phyloP scores from a whole-genome alignment of 805 yeast genomes.

The Wickerhamiella musiphila region DNA sequence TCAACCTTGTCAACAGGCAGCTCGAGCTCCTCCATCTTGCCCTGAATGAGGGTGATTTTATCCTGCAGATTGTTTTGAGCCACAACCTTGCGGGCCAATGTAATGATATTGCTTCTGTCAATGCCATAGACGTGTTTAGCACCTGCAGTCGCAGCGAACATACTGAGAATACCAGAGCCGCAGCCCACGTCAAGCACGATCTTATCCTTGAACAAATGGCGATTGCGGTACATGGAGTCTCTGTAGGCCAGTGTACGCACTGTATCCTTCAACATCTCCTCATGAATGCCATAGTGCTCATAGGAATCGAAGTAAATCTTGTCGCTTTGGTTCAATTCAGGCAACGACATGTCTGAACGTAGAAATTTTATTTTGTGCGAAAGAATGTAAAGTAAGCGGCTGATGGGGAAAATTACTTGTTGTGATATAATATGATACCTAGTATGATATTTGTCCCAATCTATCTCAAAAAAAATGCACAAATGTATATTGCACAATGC shows the following conservation, averaged over 20 bases:
- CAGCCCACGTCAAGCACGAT: conserved; percentile 95
- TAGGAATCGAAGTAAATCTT: conserved; percentile 92
- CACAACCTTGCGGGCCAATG: conserved; percentile 84
- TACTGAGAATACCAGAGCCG: conserved; percentile 93
- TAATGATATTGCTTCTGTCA: conserved; percentile 92
- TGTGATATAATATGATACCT: no score
- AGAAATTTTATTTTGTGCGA: no score
- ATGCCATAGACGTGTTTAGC: conserved; percentile 96
- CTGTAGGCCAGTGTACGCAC: conserved; percentile 85
- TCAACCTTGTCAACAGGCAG: conserved; percentile 82
- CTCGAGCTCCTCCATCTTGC: conserved; percentile 80
- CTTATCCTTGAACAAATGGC: conserved; percentile 77
- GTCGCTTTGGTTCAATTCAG: conserved; percentile 26
- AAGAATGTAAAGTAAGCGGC: no score
- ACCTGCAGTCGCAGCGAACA: conserved; percentile 98
- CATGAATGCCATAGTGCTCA: conserved; percentile 95
- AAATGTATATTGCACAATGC: no score
- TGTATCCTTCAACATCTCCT: conserved; percentile 94
- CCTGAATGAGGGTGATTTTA: conserved; percentile 74
- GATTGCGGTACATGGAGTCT: conserved; percentile 80
- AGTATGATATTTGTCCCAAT: no score
- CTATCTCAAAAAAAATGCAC: no score
- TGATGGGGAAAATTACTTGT: no score
- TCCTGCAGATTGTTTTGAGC: conserved; percentile 68
- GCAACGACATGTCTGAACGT: no score